phyloP scores from a whole-genome alignment of 495 filamentous ascomycete genomes.

The Astrocystis sublimbata region DNA sequence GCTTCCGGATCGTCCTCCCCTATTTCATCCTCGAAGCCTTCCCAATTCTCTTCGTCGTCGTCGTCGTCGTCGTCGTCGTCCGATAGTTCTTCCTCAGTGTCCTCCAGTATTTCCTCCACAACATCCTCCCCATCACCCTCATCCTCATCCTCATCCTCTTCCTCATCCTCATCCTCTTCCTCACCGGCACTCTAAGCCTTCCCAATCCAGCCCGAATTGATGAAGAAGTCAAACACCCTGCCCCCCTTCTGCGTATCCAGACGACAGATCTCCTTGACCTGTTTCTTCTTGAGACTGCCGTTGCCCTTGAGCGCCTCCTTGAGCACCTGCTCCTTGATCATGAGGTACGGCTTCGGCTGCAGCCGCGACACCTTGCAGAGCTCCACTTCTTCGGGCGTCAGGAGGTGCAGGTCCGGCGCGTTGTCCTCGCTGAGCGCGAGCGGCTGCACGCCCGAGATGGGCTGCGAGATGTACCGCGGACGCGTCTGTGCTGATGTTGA shows the following conservation, averaged over 20 bases:
- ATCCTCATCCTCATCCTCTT: too few species aligned
- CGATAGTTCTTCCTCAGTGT: too few species aligned
- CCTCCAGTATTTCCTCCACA: too few species aligned
- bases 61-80: too few species aligned
- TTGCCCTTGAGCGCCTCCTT: conserved; percentile 87
- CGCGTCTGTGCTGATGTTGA: conserved; percentile 31
- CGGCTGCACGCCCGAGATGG: conserved; percentile 59
- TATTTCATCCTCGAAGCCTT: too few species aligned
- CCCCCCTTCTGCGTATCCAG: conserved; percentile 55
- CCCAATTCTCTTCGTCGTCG: too few species aligned
- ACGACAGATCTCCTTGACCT: conserved; percentile 64
- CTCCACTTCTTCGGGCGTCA: conserved; percentile 82
- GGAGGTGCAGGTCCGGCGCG: conserved; percentile 77
- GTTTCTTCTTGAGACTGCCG: conserved; percentile 87
- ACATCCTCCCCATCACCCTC: too few species aligned
- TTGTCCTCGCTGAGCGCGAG: conserved; percentile 74
- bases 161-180: not conserved
- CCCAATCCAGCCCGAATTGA: conserved; percentile 86
- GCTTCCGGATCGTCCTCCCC: too few species aligned
- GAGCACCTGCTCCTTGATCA: conserved; percentile 86
- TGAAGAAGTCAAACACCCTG: conserved; percentile 91
- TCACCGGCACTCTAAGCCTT: conserved; percentile 52
- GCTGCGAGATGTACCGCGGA: conserved; percentile 46
- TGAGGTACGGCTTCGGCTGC: conserved; percentile 89
- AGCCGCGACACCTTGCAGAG: conserved; percentile 79